These are phyloP conservation scores for Massarina eburnea DNA, from an alignment of 2,329 filamentous ascomycete species.

Conservation along the genomic window DNA sequence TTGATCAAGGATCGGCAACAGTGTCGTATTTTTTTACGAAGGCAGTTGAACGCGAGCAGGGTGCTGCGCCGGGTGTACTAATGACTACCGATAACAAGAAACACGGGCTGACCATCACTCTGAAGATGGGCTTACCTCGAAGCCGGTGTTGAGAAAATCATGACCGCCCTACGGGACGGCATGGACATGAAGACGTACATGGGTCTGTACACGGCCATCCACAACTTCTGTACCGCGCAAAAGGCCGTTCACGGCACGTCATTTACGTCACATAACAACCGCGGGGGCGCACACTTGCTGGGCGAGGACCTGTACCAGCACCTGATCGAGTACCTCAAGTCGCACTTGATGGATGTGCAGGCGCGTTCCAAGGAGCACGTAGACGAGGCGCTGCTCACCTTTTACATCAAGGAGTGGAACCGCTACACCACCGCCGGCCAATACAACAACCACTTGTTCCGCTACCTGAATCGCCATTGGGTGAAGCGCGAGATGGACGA, in stretches of 20 bases:
- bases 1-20: too few relatives aligned
- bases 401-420: conserved; percentile 96
- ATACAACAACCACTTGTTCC: conserved; percentile 96
- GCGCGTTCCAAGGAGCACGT: conserved; percentile 74
- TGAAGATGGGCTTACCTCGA: conserved; percentile 86
- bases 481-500: conserved; percentile 99
- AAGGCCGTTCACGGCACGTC: conserved; percentile 72
- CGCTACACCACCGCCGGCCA: conserved; percentile 94
- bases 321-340: conserved; percentile 79
- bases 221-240: conserved; percentile 99
- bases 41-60: too few relatives aligned
- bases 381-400: conserved; percentile 85
- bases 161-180: conserved; percentile 87
- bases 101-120: conserved; percentile 15
- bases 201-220: conserved; percentile 95
- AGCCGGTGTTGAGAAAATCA: conserved; percentile 85
- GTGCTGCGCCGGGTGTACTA: too few relatives aligned
- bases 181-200: conserved; percentile 98
- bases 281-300: conserved; percentile 88
- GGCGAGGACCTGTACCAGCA: conserved; percentile 96
- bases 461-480: conserved; percentile 97
- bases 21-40: too few relatives aligned
- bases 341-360: conserved; percentile 73
- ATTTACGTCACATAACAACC: conserved; percentile 57
- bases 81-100: too few relatives aligned